These are phyloP conservation scores for Eucalyptus sp. DNA, from an alignment of 345 rosid species.

Conservation along the genomic window DNA sequence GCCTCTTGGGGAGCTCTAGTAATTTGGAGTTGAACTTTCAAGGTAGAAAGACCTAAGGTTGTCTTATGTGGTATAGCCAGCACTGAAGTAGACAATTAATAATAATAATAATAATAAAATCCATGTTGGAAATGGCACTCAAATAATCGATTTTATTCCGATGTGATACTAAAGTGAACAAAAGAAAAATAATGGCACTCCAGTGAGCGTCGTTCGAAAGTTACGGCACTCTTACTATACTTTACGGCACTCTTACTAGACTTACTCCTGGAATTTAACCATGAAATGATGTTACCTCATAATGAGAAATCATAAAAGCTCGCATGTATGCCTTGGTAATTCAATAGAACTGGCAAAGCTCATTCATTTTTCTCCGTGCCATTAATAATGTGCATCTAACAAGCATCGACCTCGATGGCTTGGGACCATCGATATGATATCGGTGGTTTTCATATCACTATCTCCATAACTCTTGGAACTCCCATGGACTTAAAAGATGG, in stretches of 20 bases:
- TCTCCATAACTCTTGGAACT: background rate
- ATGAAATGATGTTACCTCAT: background rate
- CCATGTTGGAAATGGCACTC: too few species aligned
- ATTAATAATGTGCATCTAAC: background rate
- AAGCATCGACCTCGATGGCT: background rate
- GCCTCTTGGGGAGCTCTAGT: background rate
- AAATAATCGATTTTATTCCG: too few species aligned
- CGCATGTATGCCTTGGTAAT: background rate
- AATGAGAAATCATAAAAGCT: background rate
- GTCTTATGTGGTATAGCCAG: too few species aligned
- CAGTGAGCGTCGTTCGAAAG: too few species aligned
- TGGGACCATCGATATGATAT: background rate
- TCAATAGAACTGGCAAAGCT: background rate
- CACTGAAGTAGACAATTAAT: accelerated
- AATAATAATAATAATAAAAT: too few species aligned
- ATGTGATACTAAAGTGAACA: too few species aligned
- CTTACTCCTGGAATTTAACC: background rate
- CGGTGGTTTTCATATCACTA: background rate
- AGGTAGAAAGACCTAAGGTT: background rate
- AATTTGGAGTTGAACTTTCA: background rate
- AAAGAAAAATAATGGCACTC: too few species aligned
- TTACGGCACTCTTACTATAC: too few species aligned
- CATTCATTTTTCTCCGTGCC: background rate
- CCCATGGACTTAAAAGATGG: background rate
- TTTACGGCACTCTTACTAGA: too few species aligned